Evolutionary conservation across 768 basidiomycete genomes (phyloP).

Genomic region (Tephrocybe sp.): DNA sequence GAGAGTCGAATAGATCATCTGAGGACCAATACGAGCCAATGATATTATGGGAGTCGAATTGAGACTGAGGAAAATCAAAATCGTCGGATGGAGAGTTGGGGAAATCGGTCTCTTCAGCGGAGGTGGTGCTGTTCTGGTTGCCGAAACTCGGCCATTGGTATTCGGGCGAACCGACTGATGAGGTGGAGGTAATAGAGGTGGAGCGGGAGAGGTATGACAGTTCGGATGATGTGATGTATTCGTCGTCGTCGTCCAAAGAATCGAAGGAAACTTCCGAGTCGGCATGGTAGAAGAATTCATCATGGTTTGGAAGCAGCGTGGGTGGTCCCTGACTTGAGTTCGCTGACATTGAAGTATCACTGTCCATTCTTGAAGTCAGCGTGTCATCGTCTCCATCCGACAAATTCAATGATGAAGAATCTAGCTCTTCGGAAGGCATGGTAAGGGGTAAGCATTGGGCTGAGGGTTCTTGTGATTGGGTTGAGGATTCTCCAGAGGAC

Average conservation of each 20-base stretch:
- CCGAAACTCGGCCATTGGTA: constrained; percentile 15
- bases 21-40: constrained; percentile 21
- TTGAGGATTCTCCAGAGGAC: constrained; percentile 15
- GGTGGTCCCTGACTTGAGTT: background rate
- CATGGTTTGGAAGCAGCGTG: constrained; percentile 1
- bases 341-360: background rate
- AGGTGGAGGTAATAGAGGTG: constrained; percentile 35
- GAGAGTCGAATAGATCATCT: constrained; percentile 15
- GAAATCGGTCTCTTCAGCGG: constrained; percentile 25
- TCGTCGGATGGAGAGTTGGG: constrained; percentile 24
- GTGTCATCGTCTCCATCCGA: constrained; percentile 18
- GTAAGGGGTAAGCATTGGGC: constrained; percentile 1
- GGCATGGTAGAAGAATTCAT: constrained; percentile 13
- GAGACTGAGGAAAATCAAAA: constrained; percentile 19
- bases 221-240: constrained; percentile 24
- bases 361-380: background rate
- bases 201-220: constrained; percentile 41
- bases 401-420: constrained; percentile 20
- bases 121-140: constrained; percentile 19
- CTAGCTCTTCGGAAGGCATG: constrained; percentile 17
- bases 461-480: constrained; percentile 10
- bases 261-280: constrained; percentile 19
- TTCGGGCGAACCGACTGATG: constrained; percentile 29
- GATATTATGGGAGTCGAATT: constrained; percentile 18
- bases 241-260: constrained; percentile 9